Conservation (phyloP, 306 rosid genomes). For the Neltuma alba region DNA sequence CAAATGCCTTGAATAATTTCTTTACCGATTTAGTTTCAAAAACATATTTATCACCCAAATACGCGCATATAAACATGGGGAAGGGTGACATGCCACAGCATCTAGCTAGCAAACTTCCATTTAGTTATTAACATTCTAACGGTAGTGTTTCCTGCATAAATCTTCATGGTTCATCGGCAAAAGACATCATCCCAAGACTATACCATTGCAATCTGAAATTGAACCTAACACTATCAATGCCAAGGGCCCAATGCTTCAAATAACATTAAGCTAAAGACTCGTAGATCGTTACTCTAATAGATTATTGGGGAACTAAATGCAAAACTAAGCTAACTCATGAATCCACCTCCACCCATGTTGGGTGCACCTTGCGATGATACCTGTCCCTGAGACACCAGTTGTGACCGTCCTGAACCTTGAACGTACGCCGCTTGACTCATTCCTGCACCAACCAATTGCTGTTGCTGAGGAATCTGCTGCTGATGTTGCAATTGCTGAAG, state of each 20-base stretch:
- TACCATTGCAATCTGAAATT: background rate
- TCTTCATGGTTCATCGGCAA: constrained; percentile 5
- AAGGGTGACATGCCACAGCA: background rate
- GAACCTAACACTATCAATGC: background rate
- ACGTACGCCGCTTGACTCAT: constrained; percentile 71
- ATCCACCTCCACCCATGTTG: constrained; percentile 51
- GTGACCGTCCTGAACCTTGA: constrained; percentile 86
- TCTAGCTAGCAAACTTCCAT: constrained; percentile 1
- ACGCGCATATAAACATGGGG: background rate
- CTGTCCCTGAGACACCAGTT: constrained; percentile 82
- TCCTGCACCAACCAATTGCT: constrained; percentile 81
- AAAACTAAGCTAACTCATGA: too few relatives aligned
- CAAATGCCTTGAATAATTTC: too few relatives aligned
- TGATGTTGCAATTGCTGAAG: constrained; percentile 67
- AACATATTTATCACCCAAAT: background rate
- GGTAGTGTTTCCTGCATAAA: background rate
- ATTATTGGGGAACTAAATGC: too few relatives aligned
- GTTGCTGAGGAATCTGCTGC: constrained; percentile 66
- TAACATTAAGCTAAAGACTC: background rate
- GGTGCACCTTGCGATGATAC: constrained; percentile 73
- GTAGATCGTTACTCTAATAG: background rate
- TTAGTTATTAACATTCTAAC: background rate
- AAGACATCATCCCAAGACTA: constrained; percentile 6
- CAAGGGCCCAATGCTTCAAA: background rate
- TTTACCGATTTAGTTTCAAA: too few relatives aligned